These are phyloP conservation scores for Trichoderma cornu-damae DNA, from an alignment of 2,329 filamentous ascomycete genomes.

Conservation along the genomic window DNA sequence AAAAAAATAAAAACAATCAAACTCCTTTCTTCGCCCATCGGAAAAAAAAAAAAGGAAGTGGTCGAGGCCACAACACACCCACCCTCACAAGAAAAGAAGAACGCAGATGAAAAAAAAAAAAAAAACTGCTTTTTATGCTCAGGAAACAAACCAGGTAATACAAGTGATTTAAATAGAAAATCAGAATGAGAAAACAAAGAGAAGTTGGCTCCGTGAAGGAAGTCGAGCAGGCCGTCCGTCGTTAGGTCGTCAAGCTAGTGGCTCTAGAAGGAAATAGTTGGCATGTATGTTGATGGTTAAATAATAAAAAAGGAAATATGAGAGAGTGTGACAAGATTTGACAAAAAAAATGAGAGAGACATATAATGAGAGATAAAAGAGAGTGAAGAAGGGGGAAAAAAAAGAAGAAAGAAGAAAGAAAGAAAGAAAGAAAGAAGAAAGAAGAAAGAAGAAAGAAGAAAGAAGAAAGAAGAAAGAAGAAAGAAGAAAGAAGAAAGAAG, in stretches of 20 bases:
- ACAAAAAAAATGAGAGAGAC: slow-evolving; percentile 23
- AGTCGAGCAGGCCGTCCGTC: slow-evolving; percentile 14
- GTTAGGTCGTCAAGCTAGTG: slow-evolving; percentile 18
- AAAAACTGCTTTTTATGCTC: slow-evolving; percentile 12
- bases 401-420: slow-evolving; percentile 13
- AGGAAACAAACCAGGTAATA: slow-evolving; percentile 13
- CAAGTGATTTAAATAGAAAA: background rate
- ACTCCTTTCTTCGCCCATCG: slow-evolving; percentile 16
- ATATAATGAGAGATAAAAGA: slow-evolving; percentile 21
- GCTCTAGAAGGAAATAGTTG: slow-evolving; percentile 3
- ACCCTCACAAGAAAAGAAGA: slow-evolving; percentile 2
- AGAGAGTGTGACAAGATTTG: slow-evolving; percentile 21
- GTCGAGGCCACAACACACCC: slow-evolving; percentile 3
- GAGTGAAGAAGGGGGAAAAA: slow-evolving; percentile 20
- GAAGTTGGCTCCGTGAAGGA: slow-evolving; percentile 4
- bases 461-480: slow-evolving; percentile 17
- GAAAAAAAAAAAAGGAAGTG: slow-evolving; percentile 12
- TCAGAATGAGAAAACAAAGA: slow-evolving; percentile 10
- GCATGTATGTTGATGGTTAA: background rate
- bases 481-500: slow-evolving; percentile 21
- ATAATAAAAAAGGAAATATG: background rate
- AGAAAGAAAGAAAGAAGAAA: slow-evolving; percentile 19
- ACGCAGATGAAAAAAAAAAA: slow-evolving; percentile 12
- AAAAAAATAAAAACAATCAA: background rate
- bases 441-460: slow-evolving; percentile 20